Base-by-base conservation (phyloP, 1,284 basidiomycete species). In the Volvariella surrecta region DNA sequence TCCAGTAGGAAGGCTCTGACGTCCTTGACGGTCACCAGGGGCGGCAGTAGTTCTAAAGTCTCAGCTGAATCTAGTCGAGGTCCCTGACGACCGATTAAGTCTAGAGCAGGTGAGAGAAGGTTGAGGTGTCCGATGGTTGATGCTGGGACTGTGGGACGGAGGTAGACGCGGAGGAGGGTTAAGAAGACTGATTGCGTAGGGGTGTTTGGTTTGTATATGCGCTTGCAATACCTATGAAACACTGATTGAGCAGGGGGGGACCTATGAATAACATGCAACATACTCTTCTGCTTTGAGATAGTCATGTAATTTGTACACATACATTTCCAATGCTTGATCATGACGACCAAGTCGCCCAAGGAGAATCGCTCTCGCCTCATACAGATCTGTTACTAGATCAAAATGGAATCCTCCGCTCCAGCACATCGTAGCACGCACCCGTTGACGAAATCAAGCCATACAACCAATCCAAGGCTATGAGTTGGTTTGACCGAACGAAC, bases 311-410 rank as follows among this genome's bases (percentile, higher is more conserved):
- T 80, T 78, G 56, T 95, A 86, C 1, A 94, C 92, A 59, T 98
- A 98, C 19, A 96, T 78, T 55, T 90, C 85, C 18, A 99, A 74
- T 0, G 95, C 95, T 47, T 85, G 89, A 52, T 95, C 89, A 54
- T 99, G 93, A 47, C 89, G 81, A 0, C 89, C 91, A 47, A 98
- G 72, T 16, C 88, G 76, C 2, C 95, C 96, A 3, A 98, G 69
- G 2, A 99, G 71, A 44, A 95, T 79, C 0, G 96, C 95, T 31
- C 92, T 80, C 1, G 89, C 90, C 58, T 95, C 89, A 47, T 77
- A 89, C 40, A 93, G 68, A 51, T 89, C 89, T 85, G 54, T 3
- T 32, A 9, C 32, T 35, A 42, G 10, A 13, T 32, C 6, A 35
- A 50, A 2, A 32, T 44, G 18, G 30, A 37, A 28, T n/a, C n/a